Percentiles rank a stretch among this genome's conserved stretches.
Evolutionary conservation across 75 land plant genomes (phyloP).

Genomic region (Larix kaempferi): DNA sequence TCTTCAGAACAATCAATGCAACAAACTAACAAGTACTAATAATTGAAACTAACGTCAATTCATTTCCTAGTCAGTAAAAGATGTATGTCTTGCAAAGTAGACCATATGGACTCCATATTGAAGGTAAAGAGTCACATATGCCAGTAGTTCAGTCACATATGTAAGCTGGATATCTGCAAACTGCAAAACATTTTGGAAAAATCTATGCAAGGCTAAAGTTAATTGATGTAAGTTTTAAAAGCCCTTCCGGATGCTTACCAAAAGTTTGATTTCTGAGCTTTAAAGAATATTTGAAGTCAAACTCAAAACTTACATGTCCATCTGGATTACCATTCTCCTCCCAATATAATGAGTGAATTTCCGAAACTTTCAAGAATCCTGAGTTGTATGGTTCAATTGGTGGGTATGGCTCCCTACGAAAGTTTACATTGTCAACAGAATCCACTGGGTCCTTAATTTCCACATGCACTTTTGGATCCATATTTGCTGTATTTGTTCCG

Average conservation of each 20-base stretch:
- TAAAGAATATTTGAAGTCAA: constrained; percentile 2
- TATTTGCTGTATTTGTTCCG: background rate
- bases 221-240: background rate
- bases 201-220: background rate
- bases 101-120: background rate
- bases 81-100: background rate
- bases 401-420: constrained; percentile 38
- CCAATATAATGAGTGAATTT: constrained; percentile 84
- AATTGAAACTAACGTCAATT: background rate
- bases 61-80: background rate
- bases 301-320: constrained; percentile 64
- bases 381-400: constrained; percentile 63
- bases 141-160: too few species aligned
- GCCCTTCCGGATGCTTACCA: background rate
- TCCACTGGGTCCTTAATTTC: background rate
- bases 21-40: background rate
- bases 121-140: background rate
- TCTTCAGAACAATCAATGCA: background rate
- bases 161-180: background rate
- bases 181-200: background rate
- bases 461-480: constrained; percentile 3
- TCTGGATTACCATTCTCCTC: constrained; percentile 88
- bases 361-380: constrained; percentile 83
- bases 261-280: background rate
- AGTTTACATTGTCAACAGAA: background rate